Percentiles rank a stretch among this genome's conserved stretches.
These are phyloP conservation scores for Plasmodium berghei DNA, from an alignment of 169 alveolate species.

Conservation along the genomic window DNA sequence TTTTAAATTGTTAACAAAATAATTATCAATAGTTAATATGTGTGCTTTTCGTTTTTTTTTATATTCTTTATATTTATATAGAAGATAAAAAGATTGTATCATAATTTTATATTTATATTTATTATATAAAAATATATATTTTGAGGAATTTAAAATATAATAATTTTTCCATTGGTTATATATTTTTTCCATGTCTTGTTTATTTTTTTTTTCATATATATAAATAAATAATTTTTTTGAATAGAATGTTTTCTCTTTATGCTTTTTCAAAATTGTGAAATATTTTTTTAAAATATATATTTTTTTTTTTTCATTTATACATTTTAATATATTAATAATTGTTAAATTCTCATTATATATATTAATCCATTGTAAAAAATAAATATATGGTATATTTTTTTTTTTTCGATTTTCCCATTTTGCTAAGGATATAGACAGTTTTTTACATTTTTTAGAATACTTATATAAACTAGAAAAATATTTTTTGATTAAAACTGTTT, in stretches of 20 bases:
- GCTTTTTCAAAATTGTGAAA: conserved; percentile 13
- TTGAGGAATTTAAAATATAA: conserved; percentile 24
- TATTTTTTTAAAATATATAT: conserved; percentile 18
- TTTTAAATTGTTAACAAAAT: conserved; percentile 8
- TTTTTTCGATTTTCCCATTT: neutral
- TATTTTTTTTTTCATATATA: conserved; percentile 37
- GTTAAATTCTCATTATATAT: neutral
- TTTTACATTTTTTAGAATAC: neutral
- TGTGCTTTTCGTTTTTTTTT: conserved; percentile 9
- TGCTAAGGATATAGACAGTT: neutral
- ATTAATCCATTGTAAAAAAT: conserved; percentile 5
- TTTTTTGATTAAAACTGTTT: conserved; percentile 6
- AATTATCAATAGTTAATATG: neutral
- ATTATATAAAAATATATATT: conserved; percentile 28
- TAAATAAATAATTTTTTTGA: conserved; percentile 32
- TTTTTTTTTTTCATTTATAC: conserved; percentile 12
- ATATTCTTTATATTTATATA: conserved; percentile 11
- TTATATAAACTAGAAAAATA: conserved; percentile 11
- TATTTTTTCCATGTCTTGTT: conserved; percentile 4
- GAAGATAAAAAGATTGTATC: conserved; percentile 16
- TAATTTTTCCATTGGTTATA: conserved; percentile 38
- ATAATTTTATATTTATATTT: conserved; percentile 58
- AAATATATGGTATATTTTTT: neutral
- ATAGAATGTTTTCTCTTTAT: conserved; percentile 21
- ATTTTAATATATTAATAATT: neutral